These are phyloP conservation scores for Debaryomyces prosopidis DNA, from an alignment of 805 yeast genomes.

Conservation along the genomic window DNA sequence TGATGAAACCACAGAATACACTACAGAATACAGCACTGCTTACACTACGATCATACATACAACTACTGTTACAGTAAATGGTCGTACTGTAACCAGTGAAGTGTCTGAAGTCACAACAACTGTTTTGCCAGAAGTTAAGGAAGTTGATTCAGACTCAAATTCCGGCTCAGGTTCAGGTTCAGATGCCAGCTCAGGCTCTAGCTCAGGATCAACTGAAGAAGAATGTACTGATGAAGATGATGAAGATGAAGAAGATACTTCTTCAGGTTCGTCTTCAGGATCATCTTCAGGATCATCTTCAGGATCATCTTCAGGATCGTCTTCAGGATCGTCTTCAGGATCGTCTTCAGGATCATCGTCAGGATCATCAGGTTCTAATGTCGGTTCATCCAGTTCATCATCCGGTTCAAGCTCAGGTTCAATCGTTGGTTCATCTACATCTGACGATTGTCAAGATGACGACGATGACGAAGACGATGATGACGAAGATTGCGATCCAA, in stretches of 20 bases:
- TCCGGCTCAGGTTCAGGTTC: neutral
- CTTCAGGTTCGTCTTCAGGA: neutral
- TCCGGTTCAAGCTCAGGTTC: neutral
- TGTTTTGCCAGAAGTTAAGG: neutral
- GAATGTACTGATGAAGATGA: slow-evolving; percentile 11
- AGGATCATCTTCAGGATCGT: slow-evolving; percentile 21
- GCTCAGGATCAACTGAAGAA: slow-evolving; percentile 3
- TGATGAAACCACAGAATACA: slow-evolving; percentile 2
- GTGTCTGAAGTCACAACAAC: neutral
- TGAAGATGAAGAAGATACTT: slow-evolving; percentile 11
- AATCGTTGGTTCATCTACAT: slow-evolving; percentile 2
- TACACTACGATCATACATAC: neutral
- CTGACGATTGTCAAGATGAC: slow-evolving; percentile 13
- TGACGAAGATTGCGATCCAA: slow-evolving; percentile 7
- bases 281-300: neutral
- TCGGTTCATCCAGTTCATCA: neutral
- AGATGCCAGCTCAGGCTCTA: neutral
- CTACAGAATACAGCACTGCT: neutral
- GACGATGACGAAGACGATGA: slow-evolving; percentile 14
- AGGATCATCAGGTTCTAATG: slow-evolving; percentile 21
- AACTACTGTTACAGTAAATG: slow-evolving; percentile 1
- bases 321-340: neutral
- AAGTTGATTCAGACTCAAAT: neutral
- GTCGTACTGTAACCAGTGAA: neutral
- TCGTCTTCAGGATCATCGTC: neutral